Conservation (phyloP, 2,329 filamentous ascomycete genomes). For the Exophiala mesophila region DNA sequence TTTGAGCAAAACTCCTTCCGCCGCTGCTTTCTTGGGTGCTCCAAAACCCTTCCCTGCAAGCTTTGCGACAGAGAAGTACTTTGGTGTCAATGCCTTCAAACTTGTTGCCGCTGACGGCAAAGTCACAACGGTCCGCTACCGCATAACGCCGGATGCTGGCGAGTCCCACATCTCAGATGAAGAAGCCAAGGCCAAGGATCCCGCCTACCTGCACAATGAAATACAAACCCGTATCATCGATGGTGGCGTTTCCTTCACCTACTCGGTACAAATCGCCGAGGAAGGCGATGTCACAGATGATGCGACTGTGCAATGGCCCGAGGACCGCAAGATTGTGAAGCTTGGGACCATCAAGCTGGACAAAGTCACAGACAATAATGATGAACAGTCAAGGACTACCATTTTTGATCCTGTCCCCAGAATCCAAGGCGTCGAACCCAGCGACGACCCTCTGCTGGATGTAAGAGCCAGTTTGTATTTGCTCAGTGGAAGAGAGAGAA, state of each 20-base stretch:
- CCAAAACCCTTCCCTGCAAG: conserved; percentile 48
- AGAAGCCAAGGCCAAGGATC: conserved; percentile 35
- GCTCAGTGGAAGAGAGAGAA: conserved; percentile 50
- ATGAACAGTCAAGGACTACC: conserved; percentile 45
- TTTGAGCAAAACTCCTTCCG: conserved; percentile 43
- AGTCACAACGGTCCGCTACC: conserved; percentile 46
- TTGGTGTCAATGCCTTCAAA: conserved; percentile 35
- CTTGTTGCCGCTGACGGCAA: conserved; percentile 37
- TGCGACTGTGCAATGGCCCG: conserved; percentile 51
- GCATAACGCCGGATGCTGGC: conserved; percentile 45
- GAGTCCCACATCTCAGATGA: conserved; percentile 37
- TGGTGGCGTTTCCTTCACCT: conserved; percentile 42
- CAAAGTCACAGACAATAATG: conserved; percentile 33
- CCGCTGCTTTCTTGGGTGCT: conserved; percentile 44
- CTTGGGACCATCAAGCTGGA: conserved; percentile 48
- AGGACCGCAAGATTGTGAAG: conserved; percentile 46
- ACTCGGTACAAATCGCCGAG: conserved; percentile 48
- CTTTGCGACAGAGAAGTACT: conserved; percentile 47
- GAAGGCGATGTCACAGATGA: conserved; percentile 46
- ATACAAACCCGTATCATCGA: conserved; percentile 34
- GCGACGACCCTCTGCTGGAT: conserved; percentile 53
- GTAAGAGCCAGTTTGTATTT: conserved; percentile 53
- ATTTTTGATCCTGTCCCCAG: conserved; percentile 58
- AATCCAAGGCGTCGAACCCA: conserved; percentile 49
- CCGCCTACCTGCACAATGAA: conserved; percentile 49